Base-by-base conservation (phyloP, 2,329 filamentous ascomycete species). In the Sporothrix protearum region DNA sequence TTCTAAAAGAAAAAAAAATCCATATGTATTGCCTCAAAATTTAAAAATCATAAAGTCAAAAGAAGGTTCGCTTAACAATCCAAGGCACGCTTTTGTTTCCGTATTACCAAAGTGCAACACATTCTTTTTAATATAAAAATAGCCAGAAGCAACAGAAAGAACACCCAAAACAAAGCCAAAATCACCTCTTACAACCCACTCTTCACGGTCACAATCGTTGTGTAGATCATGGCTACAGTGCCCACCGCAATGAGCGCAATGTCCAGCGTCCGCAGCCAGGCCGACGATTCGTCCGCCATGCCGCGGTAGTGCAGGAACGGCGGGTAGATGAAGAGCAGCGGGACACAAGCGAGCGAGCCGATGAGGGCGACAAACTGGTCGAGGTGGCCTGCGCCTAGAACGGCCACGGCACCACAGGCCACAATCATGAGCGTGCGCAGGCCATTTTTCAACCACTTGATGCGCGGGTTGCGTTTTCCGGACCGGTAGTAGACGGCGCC, bases 381-480 rank as follows among this genome's bases (percentile, higher is more conserved):
- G 73, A 93, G 81, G 78, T 92, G 89, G 55, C 85, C 88, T 0
- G 90, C 89, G 19, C 91, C 91, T 1, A 88, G 75, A 14, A 91
- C 87, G 19, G 89, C 85, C 57, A 93, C 83, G 25, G 83, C 82
- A 9, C 87, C 88, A 74, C 89, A 91, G 9, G 89, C 49, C 1
- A 85, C 78, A 42, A 91, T 87, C 28, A 91, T 77, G 0, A 78
- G 76, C 0, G 87, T 84, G 28, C 91, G 83, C 75, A 93, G 87
- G 0, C 80, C 84, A 75, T 93, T 93, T 85, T 93, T 93, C 81
- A 89, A 89, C 91, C 91, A 93, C 78, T 93, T 93, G 74, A 89
- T 91, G 49, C 83, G 80, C 45, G 82, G 78, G 73, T 86, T 87
- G 76, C 86, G 87, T 81, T 91, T 92, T 45, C 91, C 91, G 0